Conservation (phyloP, 169 alveolate genomes). For the Fabrea salina region DNA sequence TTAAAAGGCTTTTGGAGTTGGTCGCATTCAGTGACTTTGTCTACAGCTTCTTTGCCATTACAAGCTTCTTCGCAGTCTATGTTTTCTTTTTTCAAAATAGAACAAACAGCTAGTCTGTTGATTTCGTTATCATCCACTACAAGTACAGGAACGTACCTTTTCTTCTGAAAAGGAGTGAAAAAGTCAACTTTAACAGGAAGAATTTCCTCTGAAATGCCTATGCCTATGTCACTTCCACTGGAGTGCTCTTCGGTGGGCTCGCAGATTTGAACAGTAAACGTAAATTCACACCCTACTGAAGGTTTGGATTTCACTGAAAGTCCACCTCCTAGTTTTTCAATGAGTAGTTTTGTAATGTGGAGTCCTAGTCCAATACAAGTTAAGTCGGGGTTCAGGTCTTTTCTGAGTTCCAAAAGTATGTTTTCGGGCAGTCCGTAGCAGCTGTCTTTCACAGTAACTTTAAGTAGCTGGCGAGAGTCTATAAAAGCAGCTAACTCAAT, state of each 20-base stretch:
- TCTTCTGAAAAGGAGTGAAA: not conserved
- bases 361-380: not conserved
- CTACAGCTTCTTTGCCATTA: constrained; percentile 1
- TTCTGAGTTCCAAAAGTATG: not conserved
- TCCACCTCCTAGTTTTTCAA: not conserved
- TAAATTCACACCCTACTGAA: too few relatives aligned
- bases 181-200: not conserved
- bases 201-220: not conserved
- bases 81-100: not conserved
- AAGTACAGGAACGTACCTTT: not conserved
- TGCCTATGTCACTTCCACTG: too few relatives aligned
- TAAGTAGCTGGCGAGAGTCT: not conserved
- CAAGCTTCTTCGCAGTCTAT: not conserved
- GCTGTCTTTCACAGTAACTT: not conserved
- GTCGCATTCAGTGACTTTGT: not conserved
- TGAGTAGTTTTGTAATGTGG: not conserved
- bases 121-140: constrained; percentile 19
- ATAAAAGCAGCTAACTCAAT: too few relatives aligned
- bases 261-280: too few relatives aligned
- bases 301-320: too few relatives aligned
- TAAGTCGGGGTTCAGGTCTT: too few relatives aligned
- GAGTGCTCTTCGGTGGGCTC: too few relatives aligned
- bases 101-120: not conserved
- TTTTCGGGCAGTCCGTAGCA: not conserved
- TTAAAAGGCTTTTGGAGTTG: not conserved